phyloP scores from a whole-genome alignment of 495 filamentous ascomycete species.

The Bacidia rubella region DNA sequence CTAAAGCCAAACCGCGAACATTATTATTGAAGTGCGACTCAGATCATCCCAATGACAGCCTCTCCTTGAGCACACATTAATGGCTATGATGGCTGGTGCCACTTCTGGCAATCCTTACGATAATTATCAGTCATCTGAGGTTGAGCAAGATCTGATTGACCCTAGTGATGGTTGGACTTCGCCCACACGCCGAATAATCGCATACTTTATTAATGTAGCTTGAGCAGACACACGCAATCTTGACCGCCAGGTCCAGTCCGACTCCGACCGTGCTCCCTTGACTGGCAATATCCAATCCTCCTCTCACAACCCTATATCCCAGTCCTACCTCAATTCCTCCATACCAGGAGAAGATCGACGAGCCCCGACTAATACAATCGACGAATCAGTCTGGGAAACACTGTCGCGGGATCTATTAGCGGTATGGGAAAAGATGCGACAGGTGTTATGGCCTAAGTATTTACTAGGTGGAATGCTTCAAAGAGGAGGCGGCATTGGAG shows the following conservation, averaged over 20 bases:
- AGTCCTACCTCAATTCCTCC: conserved; percentile 66
- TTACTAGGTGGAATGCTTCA: conserved; percentile 60
- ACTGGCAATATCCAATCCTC: conserved; percentile 64
- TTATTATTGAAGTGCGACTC: too few species aligned
- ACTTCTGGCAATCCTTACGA: conserved; percentile 29
- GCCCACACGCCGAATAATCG: neutral
- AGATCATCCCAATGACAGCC: too few species aligned
- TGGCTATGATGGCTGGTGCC: conserved; percentile 33
- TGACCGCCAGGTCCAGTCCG: conserved; percentile 69
- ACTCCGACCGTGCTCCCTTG: conserved; percentile 59
- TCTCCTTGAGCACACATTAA: neutral
- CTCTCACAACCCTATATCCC: conserved; percentile 28
- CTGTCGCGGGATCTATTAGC: conserved; percentile 79
- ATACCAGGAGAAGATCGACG: conserved; percentile 92
- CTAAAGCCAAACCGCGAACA: too few species aligned
- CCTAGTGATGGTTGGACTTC: conserved; percentile 69
- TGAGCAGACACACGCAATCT: conserved; percentile 47
- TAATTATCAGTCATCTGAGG: conserved; percentile 53
- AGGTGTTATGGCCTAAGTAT: conserved; percentile 95
- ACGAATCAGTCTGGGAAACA: conserved; percentile 93
- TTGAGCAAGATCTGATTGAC: conserved; percentile 87
- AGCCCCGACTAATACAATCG: conserved; percentile 84
- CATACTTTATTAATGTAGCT: neutral
- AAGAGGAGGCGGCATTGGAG: conserved; percentile 51
- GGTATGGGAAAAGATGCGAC: conserved; percentile 94